These are phyloP conservation scores for Candida pseudoviswanathii DNA, from an alignment of 1,139 yeast genomes.

Conservation along the genomic window DNA sequence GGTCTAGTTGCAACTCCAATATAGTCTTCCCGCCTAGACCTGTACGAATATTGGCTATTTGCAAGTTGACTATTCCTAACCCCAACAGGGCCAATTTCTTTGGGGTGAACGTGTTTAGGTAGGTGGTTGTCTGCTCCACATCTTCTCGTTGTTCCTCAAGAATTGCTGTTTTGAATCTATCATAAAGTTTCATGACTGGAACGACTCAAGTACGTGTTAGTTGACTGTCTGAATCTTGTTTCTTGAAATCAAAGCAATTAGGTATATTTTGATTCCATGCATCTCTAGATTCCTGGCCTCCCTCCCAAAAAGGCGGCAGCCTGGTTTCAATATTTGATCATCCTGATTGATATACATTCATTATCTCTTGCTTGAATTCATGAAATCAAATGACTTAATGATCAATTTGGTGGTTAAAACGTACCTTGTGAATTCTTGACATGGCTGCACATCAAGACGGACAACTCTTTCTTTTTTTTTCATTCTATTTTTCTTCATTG, in stretches of 20 bases:
- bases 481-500: not conserved
- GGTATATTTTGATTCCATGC: conserved; percentile 10
- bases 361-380: not conserved
- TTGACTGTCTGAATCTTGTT: conserved; percentile 14
- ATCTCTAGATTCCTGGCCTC: conserved; percentile 13
- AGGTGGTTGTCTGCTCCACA: conserved; percentile 50
- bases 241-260: conserved; percentile 11
- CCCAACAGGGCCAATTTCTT: conserved; percentile 70
- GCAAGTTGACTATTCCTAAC: conserved; percentile 70
- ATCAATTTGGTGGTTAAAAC: conserved; percentile 3
- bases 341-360: conserved; percentile 13
- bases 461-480: not conserved
- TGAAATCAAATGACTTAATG: conserved; percentile 11
- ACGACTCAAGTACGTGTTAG: not conserved
- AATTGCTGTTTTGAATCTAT: conserved; percentile 39
- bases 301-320: not conserved
- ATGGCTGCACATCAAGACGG: not conserved
- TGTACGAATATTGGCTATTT: conserved; percentile 61
- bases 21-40: conserved; percentile 82
- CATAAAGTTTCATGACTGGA: conserved; percentile 13
- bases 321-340: conserved; percentile 18
- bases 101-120: conserved; percentile 57
- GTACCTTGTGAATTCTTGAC: not conserved
- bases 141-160: conserved; percentile 63
- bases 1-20: conserved; percentile 65